These are phyloP conservation scores for Oligophagozyma castellii DNA, from an alignment of 1,139 yeast species.

Conservation along the genomic window DNA sequence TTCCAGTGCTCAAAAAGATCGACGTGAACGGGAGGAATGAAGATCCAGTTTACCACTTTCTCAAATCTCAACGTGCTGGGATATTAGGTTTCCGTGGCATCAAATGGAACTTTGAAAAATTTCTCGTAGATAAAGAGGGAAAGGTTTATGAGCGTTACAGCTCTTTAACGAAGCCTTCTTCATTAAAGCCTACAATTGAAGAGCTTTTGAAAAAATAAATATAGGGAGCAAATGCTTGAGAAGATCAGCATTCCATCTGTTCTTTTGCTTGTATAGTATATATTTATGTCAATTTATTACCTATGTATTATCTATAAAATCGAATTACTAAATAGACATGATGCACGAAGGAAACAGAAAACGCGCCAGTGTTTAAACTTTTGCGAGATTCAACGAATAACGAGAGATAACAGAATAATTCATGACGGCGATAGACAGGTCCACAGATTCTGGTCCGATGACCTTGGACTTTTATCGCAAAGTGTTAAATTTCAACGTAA, in stretches of 20 bases:
- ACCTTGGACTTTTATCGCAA: conserved; percentile 42
- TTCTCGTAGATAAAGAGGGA: conserved; percentile 61
- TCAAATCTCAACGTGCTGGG: conserved; percentile 49
- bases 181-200: not conserved
- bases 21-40: conserved; percentile 79
- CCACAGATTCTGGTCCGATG: too few species aligned
- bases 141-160: conserved; percentile 57
- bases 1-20: conserved; percentile 77
- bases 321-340: too few species aligned
- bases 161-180: conserved; percentile 50
- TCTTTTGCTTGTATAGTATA: too few species aligned
- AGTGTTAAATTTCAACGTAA: conserved; percentile 67
- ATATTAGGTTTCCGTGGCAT: conserved; percentile 65
- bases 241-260: too few species aligned
- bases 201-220: not conserved
- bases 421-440: too few species aligned
- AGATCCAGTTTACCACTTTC: conserved; percentile 67
- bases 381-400: too few species aligned
- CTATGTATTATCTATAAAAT: too few species aligned
- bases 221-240: too few species aligned
- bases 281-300: too few species aligned
- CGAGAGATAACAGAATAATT: too few species aligned
- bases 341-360: too few species aligned
- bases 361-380: too few species aligned
- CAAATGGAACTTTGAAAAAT: conserved; percentile 95